A percentile compares a stretch with the other conserved stretches of the same genome.
Evolutionary conservation across 352 stramenopile species (phyloP).

Genomic region (Phytophthora sojae): DNA sequence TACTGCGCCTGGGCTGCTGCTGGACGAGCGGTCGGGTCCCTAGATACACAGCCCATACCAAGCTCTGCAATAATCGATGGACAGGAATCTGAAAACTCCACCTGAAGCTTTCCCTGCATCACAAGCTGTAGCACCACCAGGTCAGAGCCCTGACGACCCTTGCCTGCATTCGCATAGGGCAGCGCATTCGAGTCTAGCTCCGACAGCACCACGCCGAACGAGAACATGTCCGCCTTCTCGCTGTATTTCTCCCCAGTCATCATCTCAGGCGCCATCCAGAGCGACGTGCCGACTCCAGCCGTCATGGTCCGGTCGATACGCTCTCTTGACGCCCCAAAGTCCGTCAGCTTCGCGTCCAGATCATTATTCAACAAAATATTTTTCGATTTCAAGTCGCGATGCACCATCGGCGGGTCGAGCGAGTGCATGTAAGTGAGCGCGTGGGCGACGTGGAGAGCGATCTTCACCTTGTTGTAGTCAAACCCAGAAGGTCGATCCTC

Average conservation of each 20-base stretch:
- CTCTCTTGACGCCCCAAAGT: slow-evolving; percentile 47
- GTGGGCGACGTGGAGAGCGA: slow-evolving; percentile 46
- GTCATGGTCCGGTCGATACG: slow-evolving; percentile 42
- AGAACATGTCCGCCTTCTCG: slow-evolving; percentile 45
- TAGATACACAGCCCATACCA: slow-evolving; percentile 31
- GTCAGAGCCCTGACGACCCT: slow-evolving; percentile 27
- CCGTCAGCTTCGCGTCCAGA: slow-evolving; percentile 45
- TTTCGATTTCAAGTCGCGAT: slow-evolving; percentile 38
- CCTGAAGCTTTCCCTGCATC: slow-evolving; percentile 28
- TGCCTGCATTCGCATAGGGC: slow-evolving; percentile 29
- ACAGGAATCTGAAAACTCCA: slow-evolving; percentile 34
- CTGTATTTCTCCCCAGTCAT: slow-evolving; percentile 39
- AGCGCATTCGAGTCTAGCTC: slow-evolving; percentile 38
- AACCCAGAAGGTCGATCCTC: slow-evolving; percentile 27
- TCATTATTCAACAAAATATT: slow-evolving; percentile 39
- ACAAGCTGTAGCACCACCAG: slow-evolving; percentile 38
- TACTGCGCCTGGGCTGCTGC: slow-evolving; percentile 38
- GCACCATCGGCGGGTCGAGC: slow-evolving; percentile 22
- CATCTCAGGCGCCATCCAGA: slow-evolving; percentile 40
- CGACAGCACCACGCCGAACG: slow-evolving; percentile 43
- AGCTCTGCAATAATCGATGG: slow-evolving; percentile 22
- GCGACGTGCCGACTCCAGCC: slow-evolving; percentile 41
- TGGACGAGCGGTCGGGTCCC: slow-evolving; percentile 24
- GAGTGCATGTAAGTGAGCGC: slow-evolving; percentile 45
- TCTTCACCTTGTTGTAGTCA: slow-evolving; percentile 44